Percentiles rank a stretch among this genome's conserved stretches.
Conservation (phyloP, 2,329 filamentous ascomycete genomes). For the Mariannaea elegans region DNA sequence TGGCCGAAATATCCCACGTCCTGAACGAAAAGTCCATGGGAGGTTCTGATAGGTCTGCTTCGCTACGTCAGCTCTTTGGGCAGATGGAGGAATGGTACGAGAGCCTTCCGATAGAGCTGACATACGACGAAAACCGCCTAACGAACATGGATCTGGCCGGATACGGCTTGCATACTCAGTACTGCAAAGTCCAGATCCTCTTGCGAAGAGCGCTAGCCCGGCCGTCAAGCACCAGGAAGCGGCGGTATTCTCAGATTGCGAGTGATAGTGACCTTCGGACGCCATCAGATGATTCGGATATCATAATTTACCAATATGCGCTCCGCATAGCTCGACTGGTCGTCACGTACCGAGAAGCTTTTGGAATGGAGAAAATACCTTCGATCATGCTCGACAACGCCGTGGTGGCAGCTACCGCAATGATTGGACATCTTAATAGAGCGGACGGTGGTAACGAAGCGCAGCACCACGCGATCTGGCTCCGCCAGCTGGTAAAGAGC, state of each 20-base stretch:
- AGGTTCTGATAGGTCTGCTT: neutral
- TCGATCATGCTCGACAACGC: constrained; percentile 26
- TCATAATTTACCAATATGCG: constrained; percentile 15
- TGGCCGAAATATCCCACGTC: constrained; percentile 19
- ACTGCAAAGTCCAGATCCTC: constrained; percentile 25
- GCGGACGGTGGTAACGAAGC: neutral
- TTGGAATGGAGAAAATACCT: constrained; percentile 25
- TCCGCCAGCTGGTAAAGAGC: constrained; percentile 18
- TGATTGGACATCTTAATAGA: constrained; percentile 13
- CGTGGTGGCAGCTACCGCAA: constrained; percentile 17
- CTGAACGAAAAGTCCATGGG: constrained; percentile 9
- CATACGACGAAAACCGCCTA: constrained; percentile 10
- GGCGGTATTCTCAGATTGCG: constrained; percentile 6
- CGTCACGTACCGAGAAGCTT: constrained; percentile 22
- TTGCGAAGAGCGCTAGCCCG: constrained; percentile 2
- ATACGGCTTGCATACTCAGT: constrained; percentile 22
- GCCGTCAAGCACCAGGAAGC: neutral
- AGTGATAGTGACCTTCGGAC: neutral
- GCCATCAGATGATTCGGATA: neutral
- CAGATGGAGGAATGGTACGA: constrained; percentile 22
- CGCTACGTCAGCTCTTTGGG: constrained; percentile 3
- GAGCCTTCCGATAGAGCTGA: constrained; percentile 15
- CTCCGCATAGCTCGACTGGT: constrained; percentile 18
- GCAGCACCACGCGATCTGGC: constrained; percentile 9
- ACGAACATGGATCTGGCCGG: constrained; percentile 17